A percentile compares a stretch with the other conserved stretches of the same genome.
phyloP scores from a whole-genome alignment of 805 yeast genomes.

The Ogataea sp. region DNA sequence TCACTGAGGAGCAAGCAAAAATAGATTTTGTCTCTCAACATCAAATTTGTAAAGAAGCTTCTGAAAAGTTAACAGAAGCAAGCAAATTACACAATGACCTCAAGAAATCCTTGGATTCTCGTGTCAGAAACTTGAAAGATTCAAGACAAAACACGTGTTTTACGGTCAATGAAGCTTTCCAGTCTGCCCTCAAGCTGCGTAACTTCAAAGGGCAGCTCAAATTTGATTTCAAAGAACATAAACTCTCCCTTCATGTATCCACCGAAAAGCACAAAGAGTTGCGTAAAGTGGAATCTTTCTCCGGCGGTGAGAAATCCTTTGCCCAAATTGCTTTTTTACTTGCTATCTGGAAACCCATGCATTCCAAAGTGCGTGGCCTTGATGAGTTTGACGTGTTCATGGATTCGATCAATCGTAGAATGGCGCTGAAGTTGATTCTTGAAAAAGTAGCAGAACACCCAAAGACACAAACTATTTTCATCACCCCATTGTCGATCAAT shows the following conservation, averaged over 20 bases:
- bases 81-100: conserved; percentile 20
- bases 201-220: conserved; percentile 67
- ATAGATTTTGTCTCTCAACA: conserved; percentile 37
- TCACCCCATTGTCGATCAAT: conserved; percentile 89
- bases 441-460: conserved; percentile 56
- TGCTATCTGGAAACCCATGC: conserved; percentile 92
- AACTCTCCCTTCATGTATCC: conserved; percentile 51
- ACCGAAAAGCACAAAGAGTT: conserved; percentile 50
- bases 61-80: conserved; percentile 29
- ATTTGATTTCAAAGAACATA: conserved; percentile 47
- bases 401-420: conserved; percentile 86
- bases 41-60: conserved; percentile 33
- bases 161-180: conserved; percentile 49
- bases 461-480: conserved; percentile 79
- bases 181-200: conserved; percentile 51
- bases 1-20: conserved; percentile 48
- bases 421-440: conserved; percentile 68
- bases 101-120: conserved; percentile 29
- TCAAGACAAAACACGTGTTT: conserved; percentile 33
- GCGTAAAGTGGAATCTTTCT: conserved; percentile 72
- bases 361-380: conserved; percentile 76
- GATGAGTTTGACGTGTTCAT: conserved; percentile 97
- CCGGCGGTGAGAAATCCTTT: conserved; percentile 96
- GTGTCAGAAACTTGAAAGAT: conserved; percentile 34
- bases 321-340: conserved; percentile 82